Base-by-base conservation (phyloP, 202 grass and related monocot species). In the Bolboschoenoplectus hybrid region DNA sequence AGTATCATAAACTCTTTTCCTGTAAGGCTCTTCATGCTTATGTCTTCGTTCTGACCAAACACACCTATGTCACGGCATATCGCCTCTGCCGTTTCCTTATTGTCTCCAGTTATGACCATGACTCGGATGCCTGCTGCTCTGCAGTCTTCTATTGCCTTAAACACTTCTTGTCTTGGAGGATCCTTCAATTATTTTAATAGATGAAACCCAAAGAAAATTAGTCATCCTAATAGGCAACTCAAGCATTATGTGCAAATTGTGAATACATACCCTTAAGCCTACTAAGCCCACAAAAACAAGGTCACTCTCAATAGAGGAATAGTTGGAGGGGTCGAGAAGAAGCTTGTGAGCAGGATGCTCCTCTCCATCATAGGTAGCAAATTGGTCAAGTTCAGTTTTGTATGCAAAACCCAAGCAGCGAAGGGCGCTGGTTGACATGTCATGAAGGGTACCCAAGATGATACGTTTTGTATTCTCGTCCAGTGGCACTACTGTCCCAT, bases 21-120 rank as follows among this genome's bases (percentile, higher is more conserved):
- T 0, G 93, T 99, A 74, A 99, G 76, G 58, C 93, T 96, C 65
- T 89, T 96, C 45, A 91, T 89, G 82, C 47, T 91, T 81, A 96
- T 92, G 62, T 99, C 90, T 82, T 96, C 93, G 0, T 91, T 85
- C 60, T 86, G 89, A 81, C 67, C 81, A 91, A 99, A 99, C 1
- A 99, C 90, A 5, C 93, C 93, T 39, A 96, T 99, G 58, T 99
- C 97, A 78, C 85, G 85, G 74, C 97, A 99, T 85, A 99, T 99
- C 68, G 93, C 93, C 87, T 99, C 97, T 63, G 97, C 97, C 2
- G 97, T 96, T 94, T 96, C 97, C 87, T 99, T 99, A 88, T 99
- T 96, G 83, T 99, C 97, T 81, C 97, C 97, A 49, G 97, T 99
- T 80, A 99, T 99, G 36, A 99, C 97, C 93, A 99, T 96, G 43